A percentile compares a stretch with the other conserved stretches of the same genome.
phyloP scores from a whole-genome alignment of 2,329 filamentous ascomycete genomes.

The Aphanocladium album region DNA sequence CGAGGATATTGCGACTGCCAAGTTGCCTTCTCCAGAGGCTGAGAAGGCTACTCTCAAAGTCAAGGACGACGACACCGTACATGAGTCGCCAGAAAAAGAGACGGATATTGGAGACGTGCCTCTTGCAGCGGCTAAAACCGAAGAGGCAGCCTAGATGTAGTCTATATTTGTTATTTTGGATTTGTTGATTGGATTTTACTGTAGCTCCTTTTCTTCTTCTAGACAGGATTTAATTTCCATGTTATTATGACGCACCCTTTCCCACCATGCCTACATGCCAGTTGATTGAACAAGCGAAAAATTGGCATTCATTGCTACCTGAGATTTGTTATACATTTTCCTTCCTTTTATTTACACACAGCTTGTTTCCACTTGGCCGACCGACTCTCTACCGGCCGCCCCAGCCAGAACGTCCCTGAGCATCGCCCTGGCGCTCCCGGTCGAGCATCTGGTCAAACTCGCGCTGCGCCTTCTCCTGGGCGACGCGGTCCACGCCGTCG shows the following conservation, averaged over 20 bases:
- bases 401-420: constrained; percentile 24
- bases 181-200: neutral
- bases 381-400: constrained; percentile 16
- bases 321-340: neutral
- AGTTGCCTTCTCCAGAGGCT: neutral
- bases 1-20: neutral
- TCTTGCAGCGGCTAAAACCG: neutral
- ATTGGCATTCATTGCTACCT: neutral
- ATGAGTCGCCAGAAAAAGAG: neutral
- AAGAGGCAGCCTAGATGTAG: neutral
- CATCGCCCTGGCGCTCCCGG: constrained; percentile 32
- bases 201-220: neutral
- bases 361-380: neutral
- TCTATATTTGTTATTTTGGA: neutral
- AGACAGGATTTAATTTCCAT: neutral
- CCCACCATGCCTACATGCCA: neutral
- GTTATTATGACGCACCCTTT: neutral
- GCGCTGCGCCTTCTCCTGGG: constrained; percentile 42
- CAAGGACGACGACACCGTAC: neutral
- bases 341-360: neutral
- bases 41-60: neutral
- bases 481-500: constrained; percentile 33
- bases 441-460: constrained; percentile 48
- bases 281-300: neutral
- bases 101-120: constrained; percentile 10